Evolutionary conservation across 2,329 filamentous ascomycete genomes (phyloP), one percentile per base, ranked within the genome.

Genomic region (Dothidotthia symphoricarpi): DNA sequence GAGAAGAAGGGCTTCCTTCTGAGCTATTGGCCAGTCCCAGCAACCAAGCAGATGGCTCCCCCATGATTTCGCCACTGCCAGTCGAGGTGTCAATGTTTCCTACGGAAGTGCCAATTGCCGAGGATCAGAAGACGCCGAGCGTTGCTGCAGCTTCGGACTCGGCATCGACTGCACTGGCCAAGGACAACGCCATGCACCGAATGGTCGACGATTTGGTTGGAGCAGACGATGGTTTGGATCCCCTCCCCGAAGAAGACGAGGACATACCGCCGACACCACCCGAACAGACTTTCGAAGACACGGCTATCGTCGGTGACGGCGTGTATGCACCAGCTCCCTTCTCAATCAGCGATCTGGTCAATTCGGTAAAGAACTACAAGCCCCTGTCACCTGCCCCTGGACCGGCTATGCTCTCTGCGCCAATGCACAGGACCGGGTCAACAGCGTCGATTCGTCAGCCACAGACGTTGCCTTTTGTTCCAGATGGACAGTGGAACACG

Each of bases 171-270:
- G 57, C 55, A 12, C 31, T 65, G 14, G 60, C 65, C 7, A 67
- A 66, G 34, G 74, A 76, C 39, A 67, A 66, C n/a, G 72, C 73
- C 16, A 75, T 80, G 67, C 71, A 71, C 44, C 71, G 70, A 8
- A 81, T 81, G 78, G 78, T 82, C 11, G 75, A 81, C 47, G 69
- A 76, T 41, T 64, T 82, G 17, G 69, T 81, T 34, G 67, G 66
- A 28, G 57, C 58, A 14, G 67, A 71, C 32, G 68, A 69, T 16
- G 63, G 68, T 28, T 43, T 69, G 32, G 66, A 66, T 41, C 60
- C 64, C 15, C 49, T 68, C 16, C 59, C 53, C 7, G 70, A 73
- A 32, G 70, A 72, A 41, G 67, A 67, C 19, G 66, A 69, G 36
- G 63, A 68, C 42, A 61, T 70, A 17, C 70, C 70, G 3, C 67